phyloP scores from a whole-genome alignment of 2,329 filamentous ascomycete genomes.

The Nigrograna mackinnonii region DNA sequence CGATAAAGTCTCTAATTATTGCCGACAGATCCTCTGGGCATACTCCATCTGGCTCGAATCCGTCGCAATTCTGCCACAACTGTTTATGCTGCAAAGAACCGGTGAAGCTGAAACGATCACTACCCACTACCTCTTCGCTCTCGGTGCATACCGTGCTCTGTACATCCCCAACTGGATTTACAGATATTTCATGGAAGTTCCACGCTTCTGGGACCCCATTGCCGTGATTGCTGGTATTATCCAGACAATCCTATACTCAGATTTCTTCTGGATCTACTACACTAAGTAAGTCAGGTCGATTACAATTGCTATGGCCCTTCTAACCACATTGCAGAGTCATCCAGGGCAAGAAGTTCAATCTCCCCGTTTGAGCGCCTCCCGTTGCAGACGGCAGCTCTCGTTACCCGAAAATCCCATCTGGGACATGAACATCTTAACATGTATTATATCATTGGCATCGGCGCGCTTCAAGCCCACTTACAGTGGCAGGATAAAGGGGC shows the following conservation, averaged over 20 bases:
- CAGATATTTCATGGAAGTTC: slow-evolving; percentile 76
- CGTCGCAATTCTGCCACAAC: slow-evolving; percentile 93
- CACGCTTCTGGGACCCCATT: slow-evolving; percentile 76
- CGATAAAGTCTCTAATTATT: slow-evolving; percentile 1
- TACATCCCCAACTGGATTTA: slow-evolving; percentile 99
- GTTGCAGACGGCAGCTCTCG: too few relatives aligned
- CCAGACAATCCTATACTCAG: slow-evolving; percentile 94
- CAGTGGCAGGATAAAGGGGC: too few relatives aligned
- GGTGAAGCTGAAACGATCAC: slow-evolving; percentile 99
- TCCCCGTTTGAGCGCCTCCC: slow-evolving; percentile 48
- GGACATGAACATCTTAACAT: too few relatives aligned
- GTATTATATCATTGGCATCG: too few relatives aligned
- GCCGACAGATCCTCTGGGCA: slow-evolving; percentile 80
- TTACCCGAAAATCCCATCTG: too few relatives aligned
- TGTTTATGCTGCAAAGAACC: slow-evolving; percentile 97
- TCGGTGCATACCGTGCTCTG: slow-evolving; percentile 87
- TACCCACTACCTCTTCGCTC: slow-evolving; percentile 93
- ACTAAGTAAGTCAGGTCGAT: slow-evolving; percentile 81
- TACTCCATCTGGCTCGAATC: slow-evolving; percentile 98
- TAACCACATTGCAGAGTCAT: slow-evolving; percentile 46
- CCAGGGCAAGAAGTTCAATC: slow-evolving; percentile 59
- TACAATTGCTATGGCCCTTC: too few relatives aligned
- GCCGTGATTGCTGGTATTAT: slow-evolving; percentile 86
- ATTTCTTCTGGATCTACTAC: slow-evolving; percentile 99
- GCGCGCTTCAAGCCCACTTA: too few relatives aligned